Evolutionary conservation across 305 asterid species (phyloP), one percentile per base, ranked within the genome.

Genomic region (Petunia hybrid): DNA sequence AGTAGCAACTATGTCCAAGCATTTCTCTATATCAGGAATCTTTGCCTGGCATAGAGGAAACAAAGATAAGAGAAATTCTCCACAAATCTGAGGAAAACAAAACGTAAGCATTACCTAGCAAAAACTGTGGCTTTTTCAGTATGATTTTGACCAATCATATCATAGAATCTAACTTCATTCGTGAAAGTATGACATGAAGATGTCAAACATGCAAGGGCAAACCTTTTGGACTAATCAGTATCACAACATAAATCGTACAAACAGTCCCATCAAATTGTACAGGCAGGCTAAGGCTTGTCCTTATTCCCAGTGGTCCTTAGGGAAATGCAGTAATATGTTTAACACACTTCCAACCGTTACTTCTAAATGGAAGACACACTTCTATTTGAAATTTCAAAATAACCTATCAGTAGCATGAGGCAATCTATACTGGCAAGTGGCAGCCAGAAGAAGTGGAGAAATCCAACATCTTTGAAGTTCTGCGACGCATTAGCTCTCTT

Each of bases 11-110:
- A 95, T 85, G 59, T 91, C 97, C 77, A 92, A 92, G 92, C 98
- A 94, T 87, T 94, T 92, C 87, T 91, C 98, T 13, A 93, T 95
- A 87, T 94, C 99, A 16, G 98, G 99, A 83, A 95, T 94, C 86
- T 95, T 95, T 76, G 96, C 99, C 97, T 95, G 91, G 83, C 77
- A 82, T 53, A 48, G 76, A 67, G 22, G 41, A 73, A 64, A 55
- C 2, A 86, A 84, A 59, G 62, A 68, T 60, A 31, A 16, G 65
- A 70, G 43, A 45, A 70, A 70, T 42, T 70, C 60, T 46, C 59
- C 77, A 46, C 77, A 46, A 70, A 46, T 31, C 42, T 10, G 77
- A 70, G 77, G 45, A 70, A 42, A 70, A 70, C 22, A 70, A 70
- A 46, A 70, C 46, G 43, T 45, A 70, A 70, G 60, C 60, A 46